A percentile compares a stretch with the other conserved stretches of the same genome.
Conservation (phyloP, 176 grass and related monocot species). For the Ensete glaucum region DNA sequence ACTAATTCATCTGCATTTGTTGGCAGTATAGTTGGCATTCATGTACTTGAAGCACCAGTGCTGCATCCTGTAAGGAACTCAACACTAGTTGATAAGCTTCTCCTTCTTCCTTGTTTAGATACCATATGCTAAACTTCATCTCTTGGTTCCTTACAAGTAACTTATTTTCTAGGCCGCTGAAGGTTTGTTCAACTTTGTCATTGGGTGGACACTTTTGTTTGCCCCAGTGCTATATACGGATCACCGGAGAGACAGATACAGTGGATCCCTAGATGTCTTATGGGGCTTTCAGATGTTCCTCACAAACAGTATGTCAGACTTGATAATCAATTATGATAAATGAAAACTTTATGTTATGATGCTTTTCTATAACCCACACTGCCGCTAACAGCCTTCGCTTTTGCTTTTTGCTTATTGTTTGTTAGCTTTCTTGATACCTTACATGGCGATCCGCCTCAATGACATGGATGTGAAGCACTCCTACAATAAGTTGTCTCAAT, state of each 20-base stretch:
- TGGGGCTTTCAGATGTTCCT: slow-evolving; percentile 97
- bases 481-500: slow-evolving; percentile 28
- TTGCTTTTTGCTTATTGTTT: neutral
- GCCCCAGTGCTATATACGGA: slow-evolving; percentile 73
- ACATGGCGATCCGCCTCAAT: slow-evolving; percentile 90
- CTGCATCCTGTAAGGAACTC: slow-evolving; percentile 66
- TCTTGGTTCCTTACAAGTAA: neutral
- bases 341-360: neutral
- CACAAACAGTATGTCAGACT: slow-evolving; percentile 77
- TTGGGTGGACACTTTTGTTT: slow-evolving; percentile 80
- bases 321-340: slow-evolving; percentile 6
- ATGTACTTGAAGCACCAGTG: slow-evolving; percentile 60
- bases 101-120: neutral
- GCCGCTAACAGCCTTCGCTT: slow-evolving; percentile 1
- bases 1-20: slow-evolving; percentile 22
- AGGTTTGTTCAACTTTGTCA: slow-evolving; percentile 88
- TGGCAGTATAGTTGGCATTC: slow-evolving; percentile 63
- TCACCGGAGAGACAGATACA: slow-evolving; percentile 52
- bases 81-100: neutral
- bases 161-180: slow-evolving; percentile 40
- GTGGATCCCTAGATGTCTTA: slow-evolving; percentile 69
- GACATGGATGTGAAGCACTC: slow-evolving; percentile 26
- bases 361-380: neutral
- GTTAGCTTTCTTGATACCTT: slow-evolving; percentile 88
- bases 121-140: neutral